phyloP scores from a whole-genome alignment of 78 protist species.

The Chrysochromulina tobinii region DNA sequence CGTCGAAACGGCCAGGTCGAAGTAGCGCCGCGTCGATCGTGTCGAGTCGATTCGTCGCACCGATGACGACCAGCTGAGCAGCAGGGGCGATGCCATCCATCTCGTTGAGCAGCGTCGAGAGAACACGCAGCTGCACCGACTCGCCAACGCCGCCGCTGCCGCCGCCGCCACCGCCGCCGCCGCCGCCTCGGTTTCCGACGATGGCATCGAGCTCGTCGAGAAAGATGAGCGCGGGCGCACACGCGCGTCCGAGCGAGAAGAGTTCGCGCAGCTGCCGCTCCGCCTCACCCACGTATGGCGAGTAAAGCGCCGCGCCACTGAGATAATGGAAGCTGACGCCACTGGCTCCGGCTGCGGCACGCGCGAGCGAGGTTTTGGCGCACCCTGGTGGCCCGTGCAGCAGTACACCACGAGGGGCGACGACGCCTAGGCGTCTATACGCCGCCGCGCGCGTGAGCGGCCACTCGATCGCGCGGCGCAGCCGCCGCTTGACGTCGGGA shows the following conservation, averaged over 20 bases:
- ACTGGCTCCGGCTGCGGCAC: constrained; percentile 70
- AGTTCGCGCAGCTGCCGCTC: constrained; percentile 43
- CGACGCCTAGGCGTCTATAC: constrained; percentile 84
- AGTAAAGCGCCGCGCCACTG: constrained; percentile 79
- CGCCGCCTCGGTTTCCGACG: neutral
- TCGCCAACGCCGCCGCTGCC: constrained; percentile 39
- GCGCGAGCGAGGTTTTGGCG: constrained; percentile 84
- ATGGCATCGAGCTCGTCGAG: constrained; percentile 74
- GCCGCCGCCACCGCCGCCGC: constrained; percentile 43
- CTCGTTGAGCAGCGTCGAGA: constrained; percentile 88
- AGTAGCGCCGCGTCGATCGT: constrained; percentile 34
- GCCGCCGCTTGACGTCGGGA: constrained; percentile 30
- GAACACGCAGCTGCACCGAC: constrained; percentile 77
- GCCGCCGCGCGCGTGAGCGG: constrained; percentile 69
- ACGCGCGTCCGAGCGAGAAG: constrained; percentile 55
- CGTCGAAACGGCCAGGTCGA: constrained; percentile 50
- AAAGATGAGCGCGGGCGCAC: constrained; percentile 84
- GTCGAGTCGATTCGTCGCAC: constrained; percentile 42
- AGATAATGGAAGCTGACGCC: constrained; percentile 62
- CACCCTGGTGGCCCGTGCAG: constrained; percentile 84
- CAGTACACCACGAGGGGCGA: constrained; percentile 81
- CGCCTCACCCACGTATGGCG: constrained; percentile 76
- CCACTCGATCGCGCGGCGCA: constrained; percentile 9
- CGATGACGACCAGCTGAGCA: neutral
- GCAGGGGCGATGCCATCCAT: constrained; percentile 90